A percentile compares a stretch with the other conserved stretches of the same genome.
phyloP scores from a whole-genome alignment of 176 grass and related monocot species.

The Oryza nivara region DNA sequence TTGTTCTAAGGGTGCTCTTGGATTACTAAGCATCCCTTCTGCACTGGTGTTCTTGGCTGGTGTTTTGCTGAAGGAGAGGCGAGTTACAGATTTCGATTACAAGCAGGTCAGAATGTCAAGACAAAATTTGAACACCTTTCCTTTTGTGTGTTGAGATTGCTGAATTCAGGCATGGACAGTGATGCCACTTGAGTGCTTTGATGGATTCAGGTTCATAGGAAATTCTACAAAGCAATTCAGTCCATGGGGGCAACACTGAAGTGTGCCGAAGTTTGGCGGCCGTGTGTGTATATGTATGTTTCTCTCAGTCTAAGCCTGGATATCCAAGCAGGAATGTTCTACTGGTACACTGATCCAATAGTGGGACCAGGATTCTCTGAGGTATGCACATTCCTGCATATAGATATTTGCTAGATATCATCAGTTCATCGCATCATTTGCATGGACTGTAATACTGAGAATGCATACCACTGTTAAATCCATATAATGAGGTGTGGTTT shows the following conservation, averaged over 20 bases:
- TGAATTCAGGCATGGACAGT: background rate
- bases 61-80: conserved; percentile 67
- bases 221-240: conserved; percentile 59
- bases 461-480: background rate
- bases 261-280: conserved; percentile 72
- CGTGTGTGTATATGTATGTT: conserved; percentile 73
- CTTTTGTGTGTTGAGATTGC: conserved; percentile 11
- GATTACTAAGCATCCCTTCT: conserved; percentile 72
- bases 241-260: conserved; percentile 68
- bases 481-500: background rate
- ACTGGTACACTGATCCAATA: conserved; percentile 72
- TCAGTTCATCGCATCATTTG: background rate
- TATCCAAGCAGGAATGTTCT: conserved; percentile 96
- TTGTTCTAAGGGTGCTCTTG: conserved; percentile 69
- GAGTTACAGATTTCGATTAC: conserved; percentile 54
- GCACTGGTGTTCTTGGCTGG: conserved; percentile 72
- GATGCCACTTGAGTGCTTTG: conserved; percentile 15
- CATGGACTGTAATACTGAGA: background rate
- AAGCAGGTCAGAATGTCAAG: conserved; percentile 76
- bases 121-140: background rate
- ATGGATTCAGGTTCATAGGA: conserved; percentile 66
- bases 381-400: conserved; percentile 44
- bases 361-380: conserved; percentile 76
- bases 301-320: conserved; percentile 75
- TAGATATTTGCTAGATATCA: conserved; percentile 14